These are phyloP conservation scores for Phialophora expanda DNA, from an alignment of 2,329 filamentous ascomycete species.

Conservation along the genomic window DNA sequence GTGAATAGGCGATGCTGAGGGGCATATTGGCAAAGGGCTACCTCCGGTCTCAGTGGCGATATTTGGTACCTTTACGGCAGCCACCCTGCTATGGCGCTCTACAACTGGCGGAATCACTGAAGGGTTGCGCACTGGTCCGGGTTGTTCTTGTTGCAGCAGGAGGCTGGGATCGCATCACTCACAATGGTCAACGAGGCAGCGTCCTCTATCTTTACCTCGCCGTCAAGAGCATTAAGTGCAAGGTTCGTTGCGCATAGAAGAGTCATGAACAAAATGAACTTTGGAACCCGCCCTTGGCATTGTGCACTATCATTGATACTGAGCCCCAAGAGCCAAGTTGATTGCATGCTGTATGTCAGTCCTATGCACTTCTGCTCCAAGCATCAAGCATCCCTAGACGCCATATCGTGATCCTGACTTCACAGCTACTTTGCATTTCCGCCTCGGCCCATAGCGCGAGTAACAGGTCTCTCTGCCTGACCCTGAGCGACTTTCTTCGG, in stretches of 20 bases:
- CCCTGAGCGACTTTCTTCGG: not conserved
- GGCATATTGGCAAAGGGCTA: conserved; percentile 46
- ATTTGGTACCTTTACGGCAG: not conserved
- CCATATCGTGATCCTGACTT: not conserved
- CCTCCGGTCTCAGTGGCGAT: not conserved
- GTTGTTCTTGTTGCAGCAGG: not conserved
- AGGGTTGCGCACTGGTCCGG: not conserved
- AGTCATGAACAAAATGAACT: not conserved
- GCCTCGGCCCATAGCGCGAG: not conserved
- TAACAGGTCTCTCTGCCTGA: not conserved
- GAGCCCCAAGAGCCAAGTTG: not conserved
- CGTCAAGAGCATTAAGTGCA: not conserved
- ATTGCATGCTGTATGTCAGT: not conserved
- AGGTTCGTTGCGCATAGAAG: not conserved
- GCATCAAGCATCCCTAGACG: not conserved
- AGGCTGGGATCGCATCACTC: not conserved
- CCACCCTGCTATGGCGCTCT: not conserved
- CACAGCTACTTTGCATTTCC: not conserved
- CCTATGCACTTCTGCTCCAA: not conserved
- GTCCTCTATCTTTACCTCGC: not conserved
- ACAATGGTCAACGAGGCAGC: not conserved
- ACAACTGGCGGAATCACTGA: not conserved
- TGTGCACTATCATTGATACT: not conserved
- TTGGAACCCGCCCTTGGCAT: not conserved
- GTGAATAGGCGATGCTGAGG: conserved; percentile 76